Evolutionary conservation across 108 stramenopile genomes (phyloP).

Genomic region (Epithemia pelagica): DNA sequence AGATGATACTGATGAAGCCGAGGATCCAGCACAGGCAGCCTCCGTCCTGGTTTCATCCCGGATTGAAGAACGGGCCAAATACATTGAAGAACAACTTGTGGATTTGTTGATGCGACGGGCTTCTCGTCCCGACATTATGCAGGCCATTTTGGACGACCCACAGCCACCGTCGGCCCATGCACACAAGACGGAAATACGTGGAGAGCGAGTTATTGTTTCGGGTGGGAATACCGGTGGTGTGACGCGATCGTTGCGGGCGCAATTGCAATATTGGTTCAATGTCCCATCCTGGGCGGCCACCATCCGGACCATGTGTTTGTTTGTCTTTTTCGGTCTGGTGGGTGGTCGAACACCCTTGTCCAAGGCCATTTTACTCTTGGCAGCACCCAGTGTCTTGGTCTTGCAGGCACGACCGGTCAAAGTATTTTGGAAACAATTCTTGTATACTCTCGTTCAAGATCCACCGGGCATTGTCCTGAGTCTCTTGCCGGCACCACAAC

Average conservation of each 20-base stretch:
- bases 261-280: conserved; percentile 26
- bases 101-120: neutral
- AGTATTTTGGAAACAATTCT: conserved; percentile 59
- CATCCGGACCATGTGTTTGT: conserved; percentile 63
- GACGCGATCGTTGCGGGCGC: conserved; percentile 43
- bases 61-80: conserved; percentile 8
- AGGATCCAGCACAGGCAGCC: neutral
- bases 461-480: conserved; percentile 69
- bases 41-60: neutral
- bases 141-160: conserved; percentile 3
- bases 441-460: conserved; percentile 56
- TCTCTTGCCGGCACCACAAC: conserved; percentile 78
- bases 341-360: conserved; percentile 66
- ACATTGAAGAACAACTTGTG: neutral
- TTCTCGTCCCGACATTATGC: neutral
- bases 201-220: conserved; percentile 16
- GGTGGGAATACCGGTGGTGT: conserved; percentile 55
- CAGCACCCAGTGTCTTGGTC: conserved; percentile 66
- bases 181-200: neutral
- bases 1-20: neutral
- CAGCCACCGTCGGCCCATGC: conserved; percentile 1
- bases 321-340: conserved; percentile 80
- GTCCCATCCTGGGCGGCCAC: conserved; percentile 65
- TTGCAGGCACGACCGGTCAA: conserved; percentile 79
- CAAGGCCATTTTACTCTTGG: conserved; percentile 45